These are phyloP conservation scores for Ophiocordyceps australis DNA, from an alignment of 2,329 filamentous ascomycete species.

Conservation along the genomic window DNA sequence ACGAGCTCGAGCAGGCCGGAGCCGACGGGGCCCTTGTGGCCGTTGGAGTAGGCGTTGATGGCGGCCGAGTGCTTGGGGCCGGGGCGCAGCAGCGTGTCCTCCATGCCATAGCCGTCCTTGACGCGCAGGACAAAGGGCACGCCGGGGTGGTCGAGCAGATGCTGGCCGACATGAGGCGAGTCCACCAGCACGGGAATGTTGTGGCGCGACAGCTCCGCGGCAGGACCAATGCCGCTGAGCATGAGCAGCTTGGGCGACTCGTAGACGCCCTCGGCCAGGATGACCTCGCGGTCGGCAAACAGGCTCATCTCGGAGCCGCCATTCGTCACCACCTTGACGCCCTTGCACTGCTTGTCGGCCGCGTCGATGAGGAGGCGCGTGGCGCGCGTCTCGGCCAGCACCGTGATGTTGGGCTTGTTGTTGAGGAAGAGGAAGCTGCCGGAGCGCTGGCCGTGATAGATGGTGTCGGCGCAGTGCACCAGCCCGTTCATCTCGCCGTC, in stretches of 20 bases:
- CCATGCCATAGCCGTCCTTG: slow-evolving; percentile 20
- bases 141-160: slow-evolving; percentile 44
- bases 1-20: slow-evolving; percentile 28
- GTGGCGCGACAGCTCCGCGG: slow-evolving; percentile 28
- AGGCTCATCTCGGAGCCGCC: slow-evolving; percentile 21
- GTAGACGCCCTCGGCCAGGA: slow-evolving; percentile 33
- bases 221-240: slow-evolving; percentile 43
- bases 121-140: slow-evolving; percentile 28
- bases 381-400: slow-evolving; percentile 26
- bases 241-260: slow-evolving; percentile 48
- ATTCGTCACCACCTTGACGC: slow-evolving; percentile 24
- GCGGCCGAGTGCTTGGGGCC: slow-evolving; percentile 14
- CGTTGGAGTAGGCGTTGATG: slow-evolving; percentile 15
- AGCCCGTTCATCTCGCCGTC: slow-evolving; percentile 35
- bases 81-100: slow-evolving; percentile 19
- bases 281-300: slow-evolving; percentile 28
- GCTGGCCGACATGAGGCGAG: slow-evolving; percentile 43
- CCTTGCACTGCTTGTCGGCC: slow-evolving; percentile 17
- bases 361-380: slow-evolving; percentile 33
- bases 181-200: slow-evolving; percentile 35
- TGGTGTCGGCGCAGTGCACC: slow-evolving; percentile 31
- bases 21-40: slow-evolving; percentile 19
- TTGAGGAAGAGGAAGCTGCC: slow-evolving; percentile 30
- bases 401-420: slow-evolving; percentile 34
- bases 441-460: slow-evolving; percentile 37